Evolutionary conservation across 768 basidiomycete species (phyloP).

Genomic region (Mycena polygramma): DNA sequence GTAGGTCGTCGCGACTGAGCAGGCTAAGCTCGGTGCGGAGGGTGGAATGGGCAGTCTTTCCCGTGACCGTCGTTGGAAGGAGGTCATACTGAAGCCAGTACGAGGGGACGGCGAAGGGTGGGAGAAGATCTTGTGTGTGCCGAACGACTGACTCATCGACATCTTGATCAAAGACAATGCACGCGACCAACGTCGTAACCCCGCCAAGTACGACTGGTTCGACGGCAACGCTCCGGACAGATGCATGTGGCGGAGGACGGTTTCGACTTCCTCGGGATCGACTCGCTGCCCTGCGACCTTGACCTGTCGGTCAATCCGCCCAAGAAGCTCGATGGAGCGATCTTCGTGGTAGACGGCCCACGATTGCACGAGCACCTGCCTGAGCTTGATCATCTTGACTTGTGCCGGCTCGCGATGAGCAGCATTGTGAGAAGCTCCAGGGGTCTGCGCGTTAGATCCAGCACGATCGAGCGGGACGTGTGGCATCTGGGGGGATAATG

Average conservation of each 20-base stretch:
- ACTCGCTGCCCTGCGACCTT: constrained; percentile 5
- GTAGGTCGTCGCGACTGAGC: constrained; percentile 1
- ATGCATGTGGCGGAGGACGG: neutral
- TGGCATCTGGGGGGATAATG: no score
- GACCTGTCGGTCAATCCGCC: neutral
- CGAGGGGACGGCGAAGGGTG: neutral
- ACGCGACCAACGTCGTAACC: neutral
- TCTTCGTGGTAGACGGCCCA: neutral
- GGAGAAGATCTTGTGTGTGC: neutral
- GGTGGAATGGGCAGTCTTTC: neutral
- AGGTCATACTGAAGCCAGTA: neutral
- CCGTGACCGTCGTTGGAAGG: neutral
- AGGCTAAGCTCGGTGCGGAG: neutral
- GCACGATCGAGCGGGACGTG: no score
- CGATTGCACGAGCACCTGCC: no score
- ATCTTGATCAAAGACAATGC: neutral
- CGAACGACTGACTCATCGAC: neutral
- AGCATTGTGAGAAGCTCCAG: no score
- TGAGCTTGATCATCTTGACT: no score
- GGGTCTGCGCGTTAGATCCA: no score
- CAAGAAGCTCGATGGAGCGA: neutral
- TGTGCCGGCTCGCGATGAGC: no score
- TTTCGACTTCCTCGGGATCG: constrained; percentile 8
- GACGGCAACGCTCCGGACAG: neutral
- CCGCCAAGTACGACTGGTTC: neutral